Evolutionary conservation across 2,329 filamentous ascomycete species (phyloP), one percentile per base, ranked within the genome.

Genomic region (Arthrobotrys sphaeroides): DNA sequence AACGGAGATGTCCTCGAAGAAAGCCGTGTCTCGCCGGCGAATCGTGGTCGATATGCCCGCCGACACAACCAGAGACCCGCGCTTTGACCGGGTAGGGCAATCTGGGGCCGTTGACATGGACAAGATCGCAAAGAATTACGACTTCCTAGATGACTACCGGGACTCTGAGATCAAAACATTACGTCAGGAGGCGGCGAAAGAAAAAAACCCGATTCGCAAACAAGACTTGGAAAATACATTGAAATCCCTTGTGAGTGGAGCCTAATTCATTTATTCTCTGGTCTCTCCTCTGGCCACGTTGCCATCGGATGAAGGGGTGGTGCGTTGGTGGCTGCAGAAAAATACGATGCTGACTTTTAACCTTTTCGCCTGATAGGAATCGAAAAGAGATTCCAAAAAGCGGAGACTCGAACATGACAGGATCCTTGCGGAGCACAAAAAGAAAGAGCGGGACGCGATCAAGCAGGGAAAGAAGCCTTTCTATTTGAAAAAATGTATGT

Each of bases 381-480:
- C 90, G 72, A 88, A 88, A 81, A 87, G 90, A 83, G 91, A 92
- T 83, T 86, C 92, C 24, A 88, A 89, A 78, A 84, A 89, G 79
- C 85, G 87, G 61, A 91, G 90, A 83, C 90, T 92, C 77, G 87
- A 89, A 74, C 88, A 91, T 82, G 85, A 88, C 79, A 87, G 88
- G 69, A 84, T 98, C 43, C 80, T 94, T 64, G 85, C 88, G 47
- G 89, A 91, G 82, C 94, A 98, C 84, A 88, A 91, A 80, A 88
- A 88, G 83, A 87, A 89, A 82, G 95, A 99, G 85, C 93, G 92
- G 84, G 91, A 94, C 82, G 84, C 91, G 75, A 89, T 98, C 60
- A 89, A 89, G 80, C 88, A 96, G 84, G 95, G 95, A 76, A 97
- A 97, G 88, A 89, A 87, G 81, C 94, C 95, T 0, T 99, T 93